Percentiles rank a stretch among this genome's conserved stretches.
Conservation (phyloP, 768 basidiomycete species). For the Thelephora aurantiotincta region DNA sequence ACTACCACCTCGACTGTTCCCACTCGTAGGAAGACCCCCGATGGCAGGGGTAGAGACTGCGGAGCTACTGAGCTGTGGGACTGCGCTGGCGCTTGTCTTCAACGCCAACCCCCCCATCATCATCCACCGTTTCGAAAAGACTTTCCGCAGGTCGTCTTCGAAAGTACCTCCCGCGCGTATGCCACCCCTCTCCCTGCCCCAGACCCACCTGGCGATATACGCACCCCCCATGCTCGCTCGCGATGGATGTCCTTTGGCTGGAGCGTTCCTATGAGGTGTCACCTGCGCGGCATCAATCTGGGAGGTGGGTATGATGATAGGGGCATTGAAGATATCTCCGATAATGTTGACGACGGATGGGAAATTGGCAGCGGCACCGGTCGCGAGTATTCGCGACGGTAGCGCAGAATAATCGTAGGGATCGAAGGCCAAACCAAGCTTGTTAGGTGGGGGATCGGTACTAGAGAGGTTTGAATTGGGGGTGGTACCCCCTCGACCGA, state of each 20-base stretch:
- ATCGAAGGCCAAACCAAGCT: constrained; percentile 59
- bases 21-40: constrained; percentile 5
- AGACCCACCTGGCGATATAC: constrained; percentile 77
- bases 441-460: constrained; percentile 13
- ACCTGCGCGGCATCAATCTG: constrained; percentile 70
- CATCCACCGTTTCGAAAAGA: constrained; percentile 65
- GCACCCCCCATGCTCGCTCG: constrained; percentile 62
- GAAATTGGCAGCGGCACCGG: constrained; percentile 76
- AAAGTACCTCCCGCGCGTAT: constrained; percentile 38
- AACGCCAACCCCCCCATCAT: constrained; percentile 42
- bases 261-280: constrained; percentile 60
- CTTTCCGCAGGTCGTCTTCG: constrained; percentile 65
- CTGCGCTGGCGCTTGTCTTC: constrained; percentile 44
- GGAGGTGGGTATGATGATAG: constrained; percentile 59
- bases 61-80: constrained; percentile 8
- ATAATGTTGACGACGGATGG: constrained; percentile 69
- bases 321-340: constrained; percentile 73
- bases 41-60: background rate
- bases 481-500: constrained; percentile 16
- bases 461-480: constrained; percentile 10
- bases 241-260: constrained; percentile 52
- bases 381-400: constrained; percentile 52
- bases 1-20: constrained; percentile 40
- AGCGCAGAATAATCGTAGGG: constrained; percentile 60
- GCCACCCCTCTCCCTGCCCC: constrained; percentile 48